phyloP scores from a whole-genome alignment of 306 rosid species.

The Styphnolobium japonicum region DNA sequence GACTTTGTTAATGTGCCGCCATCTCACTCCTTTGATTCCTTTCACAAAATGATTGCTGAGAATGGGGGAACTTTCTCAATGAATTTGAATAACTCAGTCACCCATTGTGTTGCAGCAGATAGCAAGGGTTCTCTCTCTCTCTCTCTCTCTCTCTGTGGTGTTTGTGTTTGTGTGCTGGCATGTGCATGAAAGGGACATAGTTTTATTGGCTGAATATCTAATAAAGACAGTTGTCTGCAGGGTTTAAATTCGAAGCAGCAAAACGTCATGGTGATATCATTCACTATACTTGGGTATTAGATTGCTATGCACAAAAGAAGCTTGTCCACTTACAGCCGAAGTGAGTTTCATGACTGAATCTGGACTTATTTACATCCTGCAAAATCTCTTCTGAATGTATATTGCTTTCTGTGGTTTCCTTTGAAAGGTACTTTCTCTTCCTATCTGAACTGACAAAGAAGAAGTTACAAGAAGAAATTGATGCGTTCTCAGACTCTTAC shows the following conservation, averaged over 20 bases:
- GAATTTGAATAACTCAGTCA: constrained; percentile 85
- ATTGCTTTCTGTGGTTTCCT: constrained; percentile 26
- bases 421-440: constrained; percentile 69
- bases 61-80: constrained; percentile 95
- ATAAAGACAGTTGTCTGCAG: constrained; percentile 41
- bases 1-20: constrained; percentile 89
- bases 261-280: constrained; percentile 76
- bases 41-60: constrained; percentile 83
- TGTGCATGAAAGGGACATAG: background rate
- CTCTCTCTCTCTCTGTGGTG: constrained; percentile 30
- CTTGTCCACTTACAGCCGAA: constrained; percentile 71
- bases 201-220: constrained; percentile 25
- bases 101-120: constrained; percentile 85
- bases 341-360: constrained; percentile 44
- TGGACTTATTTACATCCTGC: constrained; percentile 14
- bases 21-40: constrained; percentile 67
- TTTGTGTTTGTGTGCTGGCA: background rate
- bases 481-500: constrained; percentile 80
- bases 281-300: constrained; percentile 77
- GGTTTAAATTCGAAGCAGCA: constrained; percentile 85
- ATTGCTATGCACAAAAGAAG: constrained; percentile 67
- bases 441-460: constrained; percentile 70
- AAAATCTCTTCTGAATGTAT: constrained; percentile 8
- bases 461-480: constrained; percentile 81
- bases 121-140: constrained; percentile 70